These are phyloP conservation scores for Globisporangium splendens DNA, from an alignment of 352 stramenopile species.

Conservation along the genomic window DNA sequence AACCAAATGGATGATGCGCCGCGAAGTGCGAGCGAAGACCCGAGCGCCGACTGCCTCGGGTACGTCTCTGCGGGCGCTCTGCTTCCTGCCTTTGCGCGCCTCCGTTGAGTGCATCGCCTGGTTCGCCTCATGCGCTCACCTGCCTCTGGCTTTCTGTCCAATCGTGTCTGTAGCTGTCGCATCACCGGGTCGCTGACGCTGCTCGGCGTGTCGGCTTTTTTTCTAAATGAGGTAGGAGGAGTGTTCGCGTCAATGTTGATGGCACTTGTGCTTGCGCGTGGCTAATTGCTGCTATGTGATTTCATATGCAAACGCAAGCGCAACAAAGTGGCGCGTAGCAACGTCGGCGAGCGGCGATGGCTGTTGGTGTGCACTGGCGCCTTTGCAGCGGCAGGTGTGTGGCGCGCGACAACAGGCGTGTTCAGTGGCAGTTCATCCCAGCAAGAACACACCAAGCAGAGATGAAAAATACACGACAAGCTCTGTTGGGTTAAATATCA, in stretches of 20 bases:
- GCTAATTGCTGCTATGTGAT: too few species aligned
- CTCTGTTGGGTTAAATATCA: too few species aligned
- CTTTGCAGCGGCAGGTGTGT: constrained; percentile 44
- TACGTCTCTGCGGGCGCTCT: too few species aligned
- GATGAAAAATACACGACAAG: too few species aligned
- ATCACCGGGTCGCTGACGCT: constrained; percentile 53
- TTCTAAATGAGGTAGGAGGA: constrained; percentile 56
- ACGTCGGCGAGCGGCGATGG: constrained; percentile 55
- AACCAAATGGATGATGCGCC: not conserved
- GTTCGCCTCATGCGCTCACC: too few species aligned
- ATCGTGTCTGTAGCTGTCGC: constrained; percentile 37
- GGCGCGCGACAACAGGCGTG: constrained; percentile 43
- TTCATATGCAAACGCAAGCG: constrained; percentile 24
- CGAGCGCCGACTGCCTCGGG: constrained; percentile 20
- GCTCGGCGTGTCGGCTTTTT: constrained; percentile 48
- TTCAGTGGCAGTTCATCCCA: constrained; percentile 19
- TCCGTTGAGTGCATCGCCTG: too few species aligned
- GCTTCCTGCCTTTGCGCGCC: too few species aligned
- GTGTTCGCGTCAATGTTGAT: constrained; percentile 11
- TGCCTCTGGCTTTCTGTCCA: too few species aligned
- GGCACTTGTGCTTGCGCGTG: too few species aligned
- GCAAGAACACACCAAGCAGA: not conserved
- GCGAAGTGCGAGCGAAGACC: not conserved
- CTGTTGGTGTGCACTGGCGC: constrained; percentile 44
- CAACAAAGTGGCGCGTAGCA: constrained; percentile 32